phyloP scores from a whole-genome alignment of 768 basidiomycete species.

The Leccinum subgranulosum region DNA sequence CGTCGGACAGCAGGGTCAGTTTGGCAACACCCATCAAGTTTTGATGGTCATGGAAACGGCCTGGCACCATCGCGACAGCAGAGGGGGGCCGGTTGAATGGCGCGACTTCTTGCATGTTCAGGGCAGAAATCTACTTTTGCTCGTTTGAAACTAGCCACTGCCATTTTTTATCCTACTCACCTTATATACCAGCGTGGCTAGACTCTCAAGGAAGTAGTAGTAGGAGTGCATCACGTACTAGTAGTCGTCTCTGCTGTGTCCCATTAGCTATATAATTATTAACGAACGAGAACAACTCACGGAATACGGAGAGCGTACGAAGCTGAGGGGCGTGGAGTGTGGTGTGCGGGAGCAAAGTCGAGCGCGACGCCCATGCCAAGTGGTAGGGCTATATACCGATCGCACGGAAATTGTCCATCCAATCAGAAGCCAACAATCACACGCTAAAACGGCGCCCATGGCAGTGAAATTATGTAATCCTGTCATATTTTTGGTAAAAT shows the following conservation, averaged over 20 bases:
- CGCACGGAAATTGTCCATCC: conserved; percentile 28
- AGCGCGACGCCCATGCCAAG: neutral
- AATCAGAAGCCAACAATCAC: conserved; percentile 13
- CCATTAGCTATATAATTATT: conserved; percentile 7
- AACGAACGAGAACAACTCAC: conserved; percentile 5
- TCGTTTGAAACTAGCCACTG: conserved; percentile 24
- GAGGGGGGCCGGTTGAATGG: conserved; percentile 54
- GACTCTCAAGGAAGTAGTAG: neutral
- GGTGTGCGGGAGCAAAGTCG: neutral
- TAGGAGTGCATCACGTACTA: conserved; percentile 12
- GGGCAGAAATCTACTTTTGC: conserved; percentile 27
- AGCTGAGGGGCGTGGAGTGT: neutral
- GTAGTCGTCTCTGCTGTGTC: conserved; percentile 13
- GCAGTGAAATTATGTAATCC: conserved; percentile 18
- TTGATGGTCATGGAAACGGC: conserved; percentile 63
- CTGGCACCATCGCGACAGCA: conserved; percentile 64
- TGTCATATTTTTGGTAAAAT: conserved; percentile 15
- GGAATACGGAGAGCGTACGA: neutral
- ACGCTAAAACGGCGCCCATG: conserved; percentile 13
- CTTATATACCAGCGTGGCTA: conserved; percentile 8
- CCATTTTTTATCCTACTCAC: conserved; percentile 17
- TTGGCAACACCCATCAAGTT: conserved; percentile 59
- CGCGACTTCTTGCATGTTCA: conserved; percentile 46
- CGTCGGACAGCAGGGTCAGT: conserved; percentile 49
- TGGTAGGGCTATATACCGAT: conserved; percentile 27